A percentile compares a stretch with the other conserved stretches of the same genome.
These are phyloP conservation scores for Cicer bijugum DNA, from an alignment of 306 rosid genomes.

Conservation along the genomic window DNA sequence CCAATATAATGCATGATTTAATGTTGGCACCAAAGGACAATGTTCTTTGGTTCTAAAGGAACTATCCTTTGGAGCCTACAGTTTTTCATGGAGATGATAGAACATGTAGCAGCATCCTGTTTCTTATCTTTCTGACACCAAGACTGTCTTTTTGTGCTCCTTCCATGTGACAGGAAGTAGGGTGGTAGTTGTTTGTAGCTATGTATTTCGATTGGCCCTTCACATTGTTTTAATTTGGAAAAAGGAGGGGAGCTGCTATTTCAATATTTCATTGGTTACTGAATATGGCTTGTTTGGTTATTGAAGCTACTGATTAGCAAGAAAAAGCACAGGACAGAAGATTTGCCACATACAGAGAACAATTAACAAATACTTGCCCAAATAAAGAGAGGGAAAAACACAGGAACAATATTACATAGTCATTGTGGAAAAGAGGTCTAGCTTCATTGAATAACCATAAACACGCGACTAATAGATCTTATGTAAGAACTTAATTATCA, in stretches of 20 bases:
- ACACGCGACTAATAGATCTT: too few species aligned
- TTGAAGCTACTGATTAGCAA: neutral
- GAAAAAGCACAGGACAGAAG: neutral
- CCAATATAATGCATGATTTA: neutral
- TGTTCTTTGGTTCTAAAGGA: slow-evolving; percentile 5
- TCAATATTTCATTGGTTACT: neutral
- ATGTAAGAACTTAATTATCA: too few species aligned
- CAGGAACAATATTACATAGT: too few species aligned
- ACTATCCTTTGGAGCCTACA: slow-evolving; percentile 17
- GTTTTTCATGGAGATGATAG: slow-evolving; percentile 13
- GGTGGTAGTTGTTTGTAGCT: neutral
- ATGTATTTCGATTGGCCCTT: neutral
- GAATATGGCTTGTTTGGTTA: neutral
- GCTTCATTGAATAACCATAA: too few species aligned
- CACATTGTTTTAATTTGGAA: neutral
- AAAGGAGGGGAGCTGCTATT: neutral
- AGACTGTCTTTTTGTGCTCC: neutral
- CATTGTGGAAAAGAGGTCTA: too few species aligned
- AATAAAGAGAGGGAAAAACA: too few species aligned
- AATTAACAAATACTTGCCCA: too few species aligned
- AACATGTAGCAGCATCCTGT: neutral
- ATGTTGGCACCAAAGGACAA: neutral
- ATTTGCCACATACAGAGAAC: too few species aligned
- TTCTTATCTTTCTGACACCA: neutral
- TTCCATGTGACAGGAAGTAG: neutral